Evolutionary conservation across 345 rosid genomes (phyloP).

Genomic region (Eutrema heterophyllum): DNA sequence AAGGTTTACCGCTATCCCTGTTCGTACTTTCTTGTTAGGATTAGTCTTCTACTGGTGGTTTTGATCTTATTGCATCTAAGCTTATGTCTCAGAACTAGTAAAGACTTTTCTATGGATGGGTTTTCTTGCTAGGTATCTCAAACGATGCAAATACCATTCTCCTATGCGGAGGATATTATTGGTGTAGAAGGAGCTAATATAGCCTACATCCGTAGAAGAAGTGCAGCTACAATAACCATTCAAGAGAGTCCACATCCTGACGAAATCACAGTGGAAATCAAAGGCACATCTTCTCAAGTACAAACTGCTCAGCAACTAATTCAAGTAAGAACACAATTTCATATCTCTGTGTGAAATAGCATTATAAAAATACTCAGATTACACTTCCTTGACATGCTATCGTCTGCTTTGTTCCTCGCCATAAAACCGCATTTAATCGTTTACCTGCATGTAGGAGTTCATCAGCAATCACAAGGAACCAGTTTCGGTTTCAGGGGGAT

Average conservation of each 20-base stretch:
- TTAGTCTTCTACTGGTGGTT: background rate
- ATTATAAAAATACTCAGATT: background rate
- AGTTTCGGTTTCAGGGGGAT: constrained; percentile 20
- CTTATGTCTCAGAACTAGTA: background rate
- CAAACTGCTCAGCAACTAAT: constrained; percentile 69
- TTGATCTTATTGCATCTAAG: background rate
- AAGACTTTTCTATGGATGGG: background rate
- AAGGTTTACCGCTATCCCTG: background rate
- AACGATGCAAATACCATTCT: constrained; percentile 78
- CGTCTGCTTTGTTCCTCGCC: background rate
- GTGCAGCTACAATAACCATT: constrained; percentile 67
- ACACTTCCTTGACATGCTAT: background rate
- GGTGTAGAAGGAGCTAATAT: constrained; percentile 74
- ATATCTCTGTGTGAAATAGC: background rate
- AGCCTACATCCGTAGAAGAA: constrained; percentile 63
- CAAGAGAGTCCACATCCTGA: constrained; percentile 69
- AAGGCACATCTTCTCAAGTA: constrained; percentile 72
- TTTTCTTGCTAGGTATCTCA: constrained; percentile 50
- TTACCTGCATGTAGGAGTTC: constrained; percentile 20
- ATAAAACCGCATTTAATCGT: background rate
- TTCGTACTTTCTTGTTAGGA: background rate
- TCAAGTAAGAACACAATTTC: constrained; percentile 42
- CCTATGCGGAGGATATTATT: constrained; percentile 78
- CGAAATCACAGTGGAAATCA: constrained; percentile 76
- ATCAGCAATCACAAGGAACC: constrained; percentile 36